These are phyloP conservation scores for Microsporum audouinii DNA, from an alignment of 2,329 filamentous ascomycete genomes.

Conservation along the genomic window DNA sequence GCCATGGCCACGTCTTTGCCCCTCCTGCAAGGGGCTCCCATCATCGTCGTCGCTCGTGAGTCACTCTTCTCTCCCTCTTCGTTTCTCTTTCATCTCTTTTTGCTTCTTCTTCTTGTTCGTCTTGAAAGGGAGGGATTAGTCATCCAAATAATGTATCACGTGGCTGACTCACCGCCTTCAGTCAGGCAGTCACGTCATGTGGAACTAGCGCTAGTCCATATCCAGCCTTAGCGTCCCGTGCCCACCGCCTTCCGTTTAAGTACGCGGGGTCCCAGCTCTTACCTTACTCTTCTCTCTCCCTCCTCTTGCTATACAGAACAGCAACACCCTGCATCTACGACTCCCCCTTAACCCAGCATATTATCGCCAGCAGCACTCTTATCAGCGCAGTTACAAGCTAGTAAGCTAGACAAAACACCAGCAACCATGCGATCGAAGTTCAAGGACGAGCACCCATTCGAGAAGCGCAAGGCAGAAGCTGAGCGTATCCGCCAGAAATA, in stretches of 20 bases:
- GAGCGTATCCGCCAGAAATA: conserved; percentile 99
- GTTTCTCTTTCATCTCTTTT: background rate
- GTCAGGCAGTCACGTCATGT: conserved; percentile 1
- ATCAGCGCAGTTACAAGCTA: background rate
- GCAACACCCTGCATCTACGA: background rate
- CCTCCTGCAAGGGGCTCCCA: too few species aligned
- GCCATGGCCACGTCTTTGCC: too few species aligned
- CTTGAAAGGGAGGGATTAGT: too few species aligned
- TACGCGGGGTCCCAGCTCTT: conserved; percentile 4
- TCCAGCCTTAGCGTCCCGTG: background rate
- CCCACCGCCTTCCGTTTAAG: conserved; percentile 4
- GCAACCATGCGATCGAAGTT: conserved; percentile 93
- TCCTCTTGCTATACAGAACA: background rate
- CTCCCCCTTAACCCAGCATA: background rate
- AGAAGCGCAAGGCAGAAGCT: conserved; percentile 99
- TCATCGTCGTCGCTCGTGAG: background rate
- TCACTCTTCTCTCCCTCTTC: background rate
- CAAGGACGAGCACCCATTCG: conserved; percentile 99
- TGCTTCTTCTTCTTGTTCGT: background rate
- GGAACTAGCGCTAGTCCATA: background rate
- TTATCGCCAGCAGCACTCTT: background rate
- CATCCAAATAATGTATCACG: background rate
- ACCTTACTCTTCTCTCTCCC: background rate
- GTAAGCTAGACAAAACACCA: background rate
- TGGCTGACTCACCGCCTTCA: conserved; percentile 3